Evolutionary conservation across 2,329 filamentous ascomycete species (phyloP), one percentile per base, ranked within the genome.

Genomic region (Myrmaecium sp.): DNA sequence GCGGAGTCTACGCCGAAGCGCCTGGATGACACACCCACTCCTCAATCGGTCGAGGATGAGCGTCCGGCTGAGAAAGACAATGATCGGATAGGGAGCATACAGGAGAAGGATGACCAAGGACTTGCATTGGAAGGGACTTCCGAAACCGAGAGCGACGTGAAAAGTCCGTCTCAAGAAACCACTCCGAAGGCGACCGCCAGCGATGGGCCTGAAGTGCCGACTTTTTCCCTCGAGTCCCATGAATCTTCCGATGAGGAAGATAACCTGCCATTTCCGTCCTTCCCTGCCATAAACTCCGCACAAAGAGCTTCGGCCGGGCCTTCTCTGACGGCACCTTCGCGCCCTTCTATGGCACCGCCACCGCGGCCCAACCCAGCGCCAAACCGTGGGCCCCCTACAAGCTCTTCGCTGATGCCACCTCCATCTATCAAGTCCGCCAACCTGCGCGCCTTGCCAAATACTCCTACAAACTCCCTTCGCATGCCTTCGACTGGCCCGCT

Each of bases 401-500:
- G 21, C 14, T 14, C 25, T 29, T 17, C 13, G 10, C 40, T 49
- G 15, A 50, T 51, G 47, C 30, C 45, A 12, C 43, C 46, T 25
- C 46, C 49, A 15, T 38, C 38, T 25, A 41, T 54, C 33, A 42
- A 49, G 14, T 33, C 52, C 17, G 50, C 50, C 5, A 50, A 44
- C 20, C 40, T 50, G 4, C 46, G 47, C 31, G 39, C 46, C 7
- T 35, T 50, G 9, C 44, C 46, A 14, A n/a, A n/a, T n/a, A 43
- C 38, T 1, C 28, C 41, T 10, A 34, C 40, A 14, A 38, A 40
- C 15, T 43, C 42, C 2, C 42, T 60, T 24, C 54, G 52, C 12
- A 42, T 55, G 2, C 56, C 57, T 8, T 44, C 49, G 2, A 55
- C 46, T 5, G 66, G 62, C 7, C 68, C 58, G 10, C 46, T 61